Evolutionary conservation across 495 filamentous ascomycete genomes (phyloP), one percentile per base, ranked within the genome.

Genomic region (Neurospora sp.): DNA sequence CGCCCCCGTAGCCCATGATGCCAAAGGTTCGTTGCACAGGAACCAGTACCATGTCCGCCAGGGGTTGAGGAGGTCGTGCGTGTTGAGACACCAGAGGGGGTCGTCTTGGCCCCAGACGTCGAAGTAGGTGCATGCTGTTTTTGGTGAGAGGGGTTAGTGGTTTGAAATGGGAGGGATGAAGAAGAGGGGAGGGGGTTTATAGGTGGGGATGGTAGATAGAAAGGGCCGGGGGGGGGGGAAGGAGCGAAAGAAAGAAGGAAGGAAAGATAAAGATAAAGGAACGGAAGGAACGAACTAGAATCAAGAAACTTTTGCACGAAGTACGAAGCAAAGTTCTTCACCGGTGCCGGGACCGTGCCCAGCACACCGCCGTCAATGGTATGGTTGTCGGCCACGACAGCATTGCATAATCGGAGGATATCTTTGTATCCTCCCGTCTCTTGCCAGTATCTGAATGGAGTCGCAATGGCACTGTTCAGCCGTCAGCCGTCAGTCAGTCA

Each of bases 291-390:
- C 85, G 78, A 77, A 87, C 86, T 86, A 48, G 83, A 85, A n/a
- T 87, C 87, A 16, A 88, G 75, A 35, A 84, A 82, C 18, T 78
- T 75, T 7, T 80, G 77, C 37, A 81, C 83, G 74, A 86, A 85
- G 82, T 86, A 90, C 16, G 80, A 83, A 16, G 88, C 86, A 72
- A 88, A 91, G 72, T 86, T 87, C 16, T 77, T 76, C 1, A 91
- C 77, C 1, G 70, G 48, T 3, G 20, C 14, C 7, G 72, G 69
- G 27, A 79, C 72, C 5, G 78, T 77, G 27, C 79, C 78, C n/a
- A 78, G 72, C 31, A 74, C 40, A 11, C 72, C 73, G 48, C 76
- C 75, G 23, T 82, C 79, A 31, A 82, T 72, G n/a, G 72, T 18
- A 20, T 72, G 48, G 11, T 42, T 48, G 4, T 71, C 70, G 10